phyloP scores from a whole-genome alignment of 495 filamentous ascomycete species.

The Hypoxylon intermedium region DNA sequence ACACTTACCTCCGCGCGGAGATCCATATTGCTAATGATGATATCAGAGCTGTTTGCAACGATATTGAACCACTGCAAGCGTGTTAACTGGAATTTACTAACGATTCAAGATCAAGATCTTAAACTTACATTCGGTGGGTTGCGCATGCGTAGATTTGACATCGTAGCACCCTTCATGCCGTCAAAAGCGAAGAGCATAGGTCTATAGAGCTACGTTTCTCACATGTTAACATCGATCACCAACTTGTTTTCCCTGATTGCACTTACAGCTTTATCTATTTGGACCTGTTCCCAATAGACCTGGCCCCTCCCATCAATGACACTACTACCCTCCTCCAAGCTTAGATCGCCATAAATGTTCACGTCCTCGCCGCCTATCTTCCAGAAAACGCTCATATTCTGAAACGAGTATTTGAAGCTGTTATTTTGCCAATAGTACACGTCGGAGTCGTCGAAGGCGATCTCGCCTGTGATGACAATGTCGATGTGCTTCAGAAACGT shows the following conservation, averaged over 20 bases:
- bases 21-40: conserved; percentile 70
- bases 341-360: conserved; percentile 40
- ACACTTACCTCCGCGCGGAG: conserved; percentile 49
- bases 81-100: not conserved
- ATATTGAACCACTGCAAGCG: conserved; percentile 64
- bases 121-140: conserved; percentile 62
- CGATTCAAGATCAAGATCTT: not conserved
- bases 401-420: conserved; percentile 42
- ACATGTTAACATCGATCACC: not conserved
- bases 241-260: not conserved
- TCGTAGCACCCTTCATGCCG: conserved; percentile 65
- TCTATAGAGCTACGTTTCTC: conserved; percentile 22
- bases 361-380: conserved; percentile 45
- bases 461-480: conserved; percentile 46
- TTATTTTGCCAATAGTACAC: conserved; percentile 42
- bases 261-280: conserved; percentile 47
- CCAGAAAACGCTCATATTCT: conserved; percentile 42
- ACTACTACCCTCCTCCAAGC: conserved; percentile 29
- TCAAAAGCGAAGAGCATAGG: conserved; percentile 66
- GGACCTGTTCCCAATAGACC: conserved; percentile 72
- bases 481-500: conserved; percentile 70
- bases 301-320: conserved; percentile 57
- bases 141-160: conserved; percentile 66
- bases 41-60: conserved; percentile 70
- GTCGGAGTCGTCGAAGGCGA: conserved; percentile 36